phyloP scores from a whole-genome alignment of 1,139 yeast genomes.

The Hemisphaericaspora xylanilytica region DNA sequence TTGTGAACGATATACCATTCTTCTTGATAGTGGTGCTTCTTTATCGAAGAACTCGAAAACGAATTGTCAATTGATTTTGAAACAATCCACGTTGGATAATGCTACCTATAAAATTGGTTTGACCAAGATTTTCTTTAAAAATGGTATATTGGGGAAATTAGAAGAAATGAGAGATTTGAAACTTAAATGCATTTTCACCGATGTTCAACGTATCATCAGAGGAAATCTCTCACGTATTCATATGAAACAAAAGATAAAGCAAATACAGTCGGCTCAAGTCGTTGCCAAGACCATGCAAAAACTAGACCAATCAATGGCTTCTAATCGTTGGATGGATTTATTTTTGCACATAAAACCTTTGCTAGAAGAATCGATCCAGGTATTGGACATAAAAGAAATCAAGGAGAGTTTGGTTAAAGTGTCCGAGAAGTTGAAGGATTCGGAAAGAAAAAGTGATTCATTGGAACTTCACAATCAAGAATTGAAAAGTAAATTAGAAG shows the following conservation, averaged over 20 bases:
- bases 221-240: slow-evolving; percentile 60
- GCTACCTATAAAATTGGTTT: slow-evolving; percentile 74
- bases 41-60: slow-evolving; percentile 55
- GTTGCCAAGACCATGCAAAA: slow-evolving; percentile 61
- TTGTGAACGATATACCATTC: slow-evolving; percentile 66
- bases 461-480: slow-evolving; percentile 50
- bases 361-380: slow-evolving; percentile 62
- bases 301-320: slow-evolving; percentile 46
- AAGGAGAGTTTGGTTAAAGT: slow-evolving; percentile 47
- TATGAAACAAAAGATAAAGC: slow-evolving; percentile 51
- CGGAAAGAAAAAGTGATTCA: slow-evolving; percentile 40
- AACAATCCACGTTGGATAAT: slow-evolving; percentile 57
- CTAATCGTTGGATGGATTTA: slow-evolving; percentile 80
- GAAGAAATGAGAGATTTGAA: slow-evolving; percentile 75
- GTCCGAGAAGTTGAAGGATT: slow-evolving; percentile 37
- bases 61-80: slow-evolving; percentile 67
- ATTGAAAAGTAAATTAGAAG: slow-evolving; percentile 46
- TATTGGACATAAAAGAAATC: slow-evolving; percentile 53
- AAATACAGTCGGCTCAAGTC: slow-evolving; percentile 69
- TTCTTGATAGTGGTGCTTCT: slow-evolving; percentile 45
- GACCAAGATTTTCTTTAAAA: slow-evolving; percentile 88
- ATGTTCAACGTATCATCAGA: slow-evolving; percentile 65
- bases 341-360: slow-evolving; percentile 75
- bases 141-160: slow-evolving; percentile 86
- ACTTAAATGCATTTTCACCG: slow-evolving; percentile 54